Conservation (phyloP, 345 rosid genomes). For the Pseudoturritis turrita region DNA sequence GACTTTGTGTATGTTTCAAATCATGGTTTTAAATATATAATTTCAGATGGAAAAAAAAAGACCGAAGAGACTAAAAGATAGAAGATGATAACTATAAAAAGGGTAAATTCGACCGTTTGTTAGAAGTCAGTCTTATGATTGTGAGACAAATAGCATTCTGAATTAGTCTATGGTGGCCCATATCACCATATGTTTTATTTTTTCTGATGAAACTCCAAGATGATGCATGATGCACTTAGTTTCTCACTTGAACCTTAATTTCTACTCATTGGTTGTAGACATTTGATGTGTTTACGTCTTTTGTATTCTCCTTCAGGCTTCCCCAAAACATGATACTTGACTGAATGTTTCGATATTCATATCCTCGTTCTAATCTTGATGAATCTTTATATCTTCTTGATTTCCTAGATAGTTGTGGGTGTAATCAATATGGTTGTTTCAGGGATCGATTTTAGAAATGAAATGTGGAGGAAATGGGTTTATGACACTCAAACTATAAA, state of each 20-base stretch:
- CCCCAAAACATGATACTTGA: not conserved
- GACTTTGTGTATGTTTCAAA: too few relatives aligned
- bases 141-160: not conserved
- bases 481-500: not conserved
- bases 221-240: constrained; percentile 10
- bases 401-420: not conserved
- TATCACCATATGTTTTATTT: constrained; percentile 8
- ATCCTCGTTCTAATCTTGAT: not conserved
- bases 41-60: too few relatives aligned
- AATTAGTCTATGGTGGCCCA: constrained; percentile 1
- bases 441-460: not conserved
- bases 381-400: not conserved
- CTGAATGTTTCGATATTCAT: not conserved
- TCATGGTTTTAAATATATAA: too few relatives aligned
- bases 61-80: too few relatives aligned
- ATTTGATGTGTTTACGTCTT: not conserved
- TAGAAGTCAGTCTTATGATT: constrained; percentile 1
- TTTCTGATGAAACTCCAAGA: not conserved
- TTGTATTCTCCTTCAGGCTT: not conserved
- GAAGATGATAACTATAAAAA: too few relatives aligned
- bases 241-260: constrained; percentile 2
- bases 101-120: too few relatives aligned
- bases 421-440: not conserved
- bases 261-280: not conserved
- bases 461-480: not conserved